These are phyloP conservation scores for Fusarium odoratissimum DNA, from an alignment of 2,329 filamentous ascomycete species.

Conservation along the genomic window DNA sequence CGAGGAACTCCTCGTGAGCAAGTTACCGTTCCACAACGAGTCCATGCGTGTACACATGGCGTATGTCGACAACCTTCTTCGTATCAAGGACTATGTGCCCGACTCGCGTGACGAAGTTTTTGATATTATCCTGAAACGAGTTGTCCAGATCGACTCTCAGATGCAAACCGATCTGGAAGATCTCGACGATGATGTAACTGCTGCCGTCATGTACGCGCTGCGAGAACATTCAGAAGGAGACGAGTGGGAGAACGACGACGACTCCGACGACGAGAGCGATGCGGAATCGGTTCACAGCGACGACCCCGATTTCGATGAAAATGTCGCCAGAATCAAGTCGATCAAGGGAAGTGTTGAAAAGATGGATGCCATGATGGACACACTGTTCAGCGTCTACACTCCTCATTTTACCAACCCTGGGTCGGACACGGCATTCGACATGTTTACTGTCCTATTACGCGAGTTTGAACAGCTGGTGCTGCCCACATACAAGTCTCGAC, in stretches of 20 bases:
- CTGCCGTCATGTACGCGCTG: slow-evolving; percentile 71
- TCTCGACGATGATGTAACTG: slow-evolving; percentile 86
- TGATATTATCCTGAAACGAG: slow-evolving; percentile 82
- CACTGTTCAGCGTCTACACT: slow-evolving; percentile 86
- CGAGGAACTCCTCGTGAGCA: slow-evolving; percentile 71
- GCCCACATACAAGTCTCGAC: slow-evolving; percentile 89
- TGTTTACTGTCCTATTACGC: slow-evolving; percentile 81
- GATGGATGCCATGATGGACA: slow-evolving; percentile 89
- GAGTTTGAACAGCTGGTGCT: slow-evolving; percentile 91
- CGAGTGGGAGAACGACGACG: slow-evolving; percentile 63
- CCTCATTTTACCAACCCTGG: slow-evolving; percentile 77
- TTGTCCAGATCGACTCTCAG: slow-evolving; percentile 95
- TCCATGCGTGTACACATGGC: slow-evolving; percentile 82
- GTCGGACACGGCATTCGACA: slow-evolving; percentile 74
- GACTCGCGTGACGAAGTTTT: slow-evolving; percentile 84
- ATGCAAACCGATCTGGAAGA: slow-evolving; percentile 95
- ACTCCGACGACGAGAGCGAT: slow-evolving; percentile 69
- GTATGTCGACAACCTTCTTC: slow-evolving; percentile 88
- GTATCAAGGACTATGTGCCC: slow-evolving; percentile 80
- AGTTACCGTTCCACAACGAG: slow-evolving; percentile 83
- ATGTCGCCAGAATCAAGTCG: slow-evolving; percentile 72
- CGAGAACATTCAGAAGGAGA: slow-evolving; percentile 43
- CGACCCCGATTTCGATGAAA: slow-evolving; percentile 73
- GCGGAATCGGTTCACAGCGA: slow-evolving; percentile 78
- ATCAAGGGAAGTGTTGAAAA: slow-evolving; percentile 88